These are phyloP conservation scores for Priceomyces castillae DNA, from an alignment of 805 yeast genomes.

Conservation along the genomic window DNA sequence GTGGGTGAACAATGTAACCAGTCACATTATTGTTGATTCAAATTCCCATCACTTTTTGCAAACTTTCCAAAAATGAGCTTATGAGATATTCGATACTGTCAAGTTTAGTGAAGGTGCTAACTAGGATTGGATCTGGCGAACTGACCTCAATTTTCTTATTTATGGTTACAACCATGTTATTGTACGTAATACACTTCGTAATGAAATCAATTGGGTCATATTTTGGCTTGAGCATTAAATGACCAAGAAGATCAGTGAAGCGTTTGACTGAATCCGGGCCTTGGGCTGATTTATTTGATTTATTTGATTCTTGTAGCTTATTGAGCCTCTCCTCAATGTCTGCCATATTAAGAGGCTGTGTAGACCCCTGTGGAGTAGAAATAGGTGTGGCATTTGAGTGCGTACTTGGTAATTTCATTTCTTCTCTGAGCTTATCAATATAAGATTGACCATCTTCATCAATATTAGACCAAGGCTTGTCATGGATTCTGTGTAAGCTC, in stretches of 20 bases:
- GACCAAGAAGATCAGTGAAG: constrained; percentile 22
- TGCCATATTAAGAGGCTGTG: constrained; percentile 20
- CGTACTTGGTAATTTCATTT: constrained; percentile 39
- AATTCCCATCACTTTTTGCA: constrained; percentile 5
- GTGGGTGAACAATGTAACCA: too few species aligned
- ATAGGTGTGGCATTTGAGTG: constrained; percentile 7
- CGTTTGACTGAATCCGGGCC: constrained; percentile 9
- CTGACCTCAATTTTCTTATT: constrained; percentile 56
- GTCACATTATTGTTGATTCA: neutral
- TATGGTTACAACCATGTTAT: constrained; percentile 59
- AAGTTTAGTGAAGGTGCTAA: constrained; percentile 61
- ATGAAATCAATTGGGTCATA: constrained; percentile 48
- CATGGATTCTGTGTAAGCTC: constrained; percentile 46
- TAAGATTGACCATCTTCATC: constrained; percentile 50
- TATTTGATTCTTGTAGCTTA: constrained; percentile 8
- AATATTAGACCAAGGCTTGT: constrained; percentile 62
- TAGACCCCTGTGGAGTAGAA: constrained; percentile 5
- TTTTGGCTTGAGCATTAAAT: constrained; percentile 28
- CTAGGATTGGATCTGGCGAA: constrained; percentile 65
- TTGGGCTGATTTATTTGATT: constrained; percentile 3
- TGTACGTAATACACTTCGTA: constrained; percentile 61
- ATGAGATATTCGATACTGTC: constrained; percentile 56
- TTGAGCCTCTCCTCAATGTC: constrained; percentile 21
- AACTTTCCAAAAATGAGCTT: constrained; percentile 26
- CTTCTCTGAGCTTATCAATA: constrained; percentile 56